These are phyloP conservation scores for Xanthoconium stramineum DNA, from an alignment of 768 basidiomycete genomes.

Conservation along the genomic window DNA sequence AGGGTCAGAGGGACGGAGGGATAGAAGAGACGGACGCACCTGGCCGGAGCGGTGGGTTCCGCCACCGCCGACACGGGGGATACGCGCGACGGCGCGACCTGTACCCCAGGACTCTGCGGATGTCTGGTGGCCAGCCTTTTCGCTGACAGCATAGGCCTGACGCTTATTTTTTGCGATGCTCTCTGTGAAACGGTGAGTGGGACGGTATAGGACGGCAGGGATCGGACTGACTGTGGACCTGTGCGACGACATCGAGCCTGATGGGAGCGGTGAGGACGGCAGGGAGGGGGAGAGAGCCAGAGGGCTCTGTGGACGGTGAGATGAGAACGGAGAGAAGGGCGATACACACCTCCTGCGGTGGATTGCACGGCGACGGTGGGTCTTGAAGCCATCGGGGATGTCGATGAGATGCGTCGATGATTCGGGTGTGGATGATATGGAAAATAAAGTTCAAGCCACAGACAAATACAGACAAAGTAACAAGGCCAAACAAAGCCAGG, in stretches of 20 bases:
- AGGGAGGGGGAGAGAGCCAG: conserved; percentile 86
- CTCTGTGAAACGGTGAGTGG: conserved; percentile 49
- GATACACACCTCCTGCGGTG: conserved; percentile 62
- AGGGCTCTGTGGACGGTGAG: conserved; percentile 54
- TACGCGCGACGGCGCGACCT: conserved; percentile 99
- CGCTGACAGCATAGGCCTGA: conserved; percentile 94
- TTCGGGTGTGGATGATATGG: conserved; percentile 19
- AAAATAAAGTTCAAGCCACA: conserved; percentile 35
- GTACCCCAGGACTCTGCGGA: conserved; percentile 99
- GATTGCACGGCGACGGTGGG: conserved; percentile 87
- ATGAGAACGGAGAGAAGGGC: not conserved
- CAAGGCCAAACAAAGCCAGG: conserved; percentile 29
- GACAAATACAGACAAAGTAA: conserved; percentile 22
- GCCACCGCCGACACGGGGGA: conserved; percentile 98
- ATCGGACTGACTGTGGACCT: conserved; percentile 92
- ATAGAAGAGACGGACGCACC: conserved; percentile 35
- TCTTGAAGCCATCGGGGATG: conserved; percentile 75
- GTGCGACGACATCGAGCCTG: conserved; percentile 95
- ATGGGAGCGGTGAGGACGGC: conserved; percentile 98
- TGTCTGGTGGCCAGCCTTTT: conserved; percentile 99
- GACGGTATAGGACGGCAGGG: not conserved
- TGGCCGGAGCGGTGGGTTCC: conserved; percentile 99
- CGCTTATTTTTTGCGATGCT: conserved; percentile 97
- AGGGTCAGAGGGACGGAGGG: not conserved
- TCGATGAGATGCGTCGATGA: conserved; percentile 24